A percentile compares a stretch with the other conserved stretches of the same genome.
Conservation (phyloP, 129 eudicot genomes). For the Saposhnikovia divaricata region DNA sequence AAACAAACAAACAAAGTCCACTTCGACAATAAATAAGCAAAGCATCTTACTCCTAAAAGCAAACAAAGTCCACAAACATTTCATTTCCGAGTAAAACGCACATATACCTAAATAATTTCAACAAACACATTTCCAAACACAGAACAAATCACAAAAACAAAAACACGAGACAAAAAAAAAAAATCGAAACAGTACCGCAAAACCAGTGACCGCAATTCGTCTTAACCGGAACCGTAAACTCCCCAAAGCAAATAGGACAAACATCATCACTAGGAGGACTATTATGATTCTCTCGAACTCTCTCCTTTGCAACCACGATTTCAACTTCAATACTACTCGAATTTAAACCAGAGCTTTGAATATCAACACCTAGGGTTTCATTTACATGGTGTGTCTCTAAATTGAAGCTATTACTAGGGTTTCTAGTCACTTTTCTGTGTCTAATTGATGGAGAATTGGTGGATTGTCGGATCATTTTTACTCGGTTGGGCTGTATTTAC, state of each 20-base stretch:
- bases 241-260: conserved; percentile 29
- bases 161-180: too few species aligned
- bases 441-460: not conserved
- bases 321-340: not conserved
- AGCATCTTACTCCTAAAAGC: not conserved
- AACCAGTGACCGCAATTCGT: conserved; percentile 36
- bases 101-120: too few species aligned
- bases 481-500: not conserved
- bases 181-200: conserved; percentile 23
- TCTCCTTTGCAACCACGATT: not conserved
- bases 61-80: not conserved
- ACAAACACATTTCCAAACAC: not conserved
- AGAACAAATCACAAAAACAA: not conserved
- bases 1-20: too few species aligned
- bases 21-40: too few species aligned
- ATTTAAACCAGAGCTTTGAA: not conserved
- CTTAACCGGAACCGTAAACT: conserved; percentile 24
- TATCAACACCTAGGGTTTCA: not conserved
- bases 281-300: not conserved
- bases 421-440: not conserved
- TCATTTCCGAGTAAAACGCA: not conserved
- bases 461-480: not conserved
- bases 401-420: not conserved
- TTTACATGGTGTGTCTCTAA: not conserved
- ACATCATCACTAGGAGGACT: conserved; percentile 25